These are phyloP conservation scores for Diaporthe sp. DNA, from an alignment of 2,329 filamentous ascomycete genomes.

Conservation along the genomic window DNA sequence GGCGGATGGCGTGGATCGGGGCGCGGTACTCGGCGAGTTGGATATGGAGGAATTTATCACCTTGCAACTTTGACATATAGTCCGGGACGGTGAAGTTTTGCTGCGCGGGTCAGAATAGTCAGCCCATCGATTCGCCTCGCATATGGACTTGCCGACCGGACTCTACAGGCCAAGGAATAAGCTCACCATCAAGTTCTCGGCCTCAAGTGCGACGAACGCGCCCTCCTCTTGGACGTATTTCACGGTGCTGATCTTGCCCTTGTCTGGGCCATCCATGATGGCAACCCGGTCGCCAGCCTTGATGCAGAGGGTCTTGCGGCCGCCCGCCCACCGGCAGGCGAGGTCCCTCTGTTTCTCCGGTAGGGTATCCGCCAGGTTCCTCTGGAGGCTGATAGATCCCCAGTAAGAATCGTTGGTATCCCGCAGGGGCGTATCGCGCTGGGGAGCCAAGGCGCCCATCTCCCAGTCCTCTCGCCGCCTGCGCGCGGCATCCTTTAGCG, in stretches of 20 bases:
- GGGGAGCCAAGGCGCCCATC: conserved; percentile 83
- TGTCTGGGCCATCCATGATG: conserved; percentile 81
- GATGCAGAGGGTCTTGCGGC: conserved; percentile 71
- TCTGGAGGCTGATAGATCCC: conserved; percentile 47
- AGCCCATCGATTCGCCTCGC: not conserved
- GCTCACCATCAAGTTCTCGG: conserved; percentile 73
- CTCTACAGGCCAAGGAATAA: not conserved
- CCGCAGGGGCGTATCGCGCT: conserved; percentile 75
- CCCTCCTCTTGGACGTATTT: conserved; percentile 65
- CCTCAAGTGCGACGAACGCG: conserved; percentile 73
- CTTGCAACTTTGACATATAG: conserved; percentile 52
- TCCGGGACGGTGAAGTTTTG: conserved; percentile 56
- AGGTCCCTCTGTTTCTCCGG: conserved; percentile 54
- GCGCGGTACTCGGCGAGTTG: conserved; percentile 69
- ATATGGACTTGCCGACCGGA: not conserved
- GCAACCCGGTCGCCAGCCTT: conserved; percentile 84
- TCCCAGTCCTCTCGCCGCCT: conserved; percentile 81
- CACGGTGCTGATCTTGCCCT: conserved; percentile 87
- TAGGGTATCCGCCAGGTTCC: conserved; percentile 49
- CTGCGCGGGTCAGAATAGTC: conserved; percentile 1
- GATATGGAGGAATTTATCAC: conserved; percentile 50
- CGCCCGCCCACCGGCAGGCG: conserved; percentile 68
- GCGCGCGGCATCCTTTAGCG: conserved; percentile 31
- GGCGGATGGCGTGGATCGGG: conserved; percentile 80
- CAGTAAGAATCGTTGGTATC: conserved; percentile 71